Percentiles rank a stretch among this genome's conserved stretches.
These are phyloP conservation scores for Elsinoe australis DNA, from an alignment of 2,329 filamentous ascomycete genomes.

Conservation along the genomic window DNA sequence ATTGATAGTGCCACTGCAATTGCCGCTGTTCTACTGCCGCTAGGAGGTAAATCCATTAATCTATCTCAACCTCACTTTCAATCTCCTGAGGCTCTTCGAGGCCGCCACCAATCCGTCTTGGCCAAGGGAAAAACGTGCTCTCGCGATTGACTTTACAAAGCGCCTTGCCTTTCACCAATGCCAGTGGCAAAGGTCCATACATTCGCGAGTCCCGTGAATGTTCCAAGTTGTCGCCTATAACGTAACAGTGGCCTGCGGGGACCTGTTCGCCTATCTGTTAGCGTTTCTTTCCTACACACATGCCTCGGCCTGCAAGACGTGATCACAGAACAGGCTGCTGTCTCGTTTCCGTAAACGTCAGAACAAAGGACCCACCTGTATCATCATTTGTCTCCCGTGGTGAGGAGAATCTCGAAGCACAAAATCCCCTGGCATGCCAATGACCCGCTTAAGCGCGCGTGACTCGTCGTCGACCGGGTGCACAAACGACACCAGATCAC, in stretches of 20 bases:
- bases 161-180: conserved; percentile 75
- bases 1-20: no score
- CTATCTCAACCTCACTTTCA: conserved; percentile 19
- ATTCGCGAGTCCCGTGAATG: conserved; percentile 78
- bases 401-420: conserved; percentile 58
- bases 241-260: conserved; percentile 84
- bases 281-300: no score
- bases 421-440: conserved; percentile 55
- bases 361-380: conserved; percentile 48
- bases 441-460: conserved; percentile 68
- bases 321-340: no score
- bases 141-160: conserved; percentile 39
- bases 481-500: conserved; percentile 73
- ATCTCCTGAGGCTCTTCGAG: conserved; percentile 17
- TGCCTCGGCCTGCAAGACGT: no score
- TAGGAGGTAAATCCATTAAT: no score
- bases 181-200: conserved; percentile 81
- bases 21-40: no score
- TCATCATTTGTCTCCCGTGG: conserved; percentile 42
- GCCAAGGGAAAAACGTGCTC: conserved; percentile 17
- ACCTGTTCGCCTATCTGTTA: conserved; percentile 50
- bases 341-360: neutral
- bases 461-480: conserved; percentile 55
- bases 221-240: conserved; percentile 78
- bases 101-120: conserved; percentile 18